Percentiles rank a stretch among this genome's conserved stretches.
Evolutionary conservation across 2,329 filamentous ascomycete genomes (phyloP).

Genomic region (Daldinia sp.): DNA sequence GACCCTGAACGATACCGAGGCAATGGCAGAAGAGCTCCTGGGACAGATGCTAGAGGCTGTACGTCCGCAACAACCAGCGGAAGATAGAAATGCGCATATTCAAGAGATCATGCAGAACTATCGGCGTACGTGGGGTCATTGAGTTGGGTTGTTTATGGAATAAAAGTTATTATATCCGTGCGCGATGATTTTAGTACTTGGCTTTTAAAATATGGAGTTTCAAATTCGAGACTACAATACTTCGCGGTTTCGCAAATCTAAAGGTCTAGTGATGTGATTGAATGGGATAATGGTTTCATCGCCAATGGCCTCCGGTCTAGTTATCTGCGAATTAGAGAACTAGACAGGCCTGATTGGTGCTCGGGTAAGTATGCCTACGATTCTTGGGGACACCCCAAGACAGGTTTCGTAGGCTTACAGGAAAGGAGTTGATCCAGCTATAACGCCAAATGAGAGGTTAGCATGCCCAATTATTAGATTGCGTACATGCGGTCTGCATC

Average conservation of each 20-base stretch:
- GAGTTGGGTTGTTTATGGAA: not conserved
- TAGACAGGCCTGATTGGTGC: slow-evolving; percentile 6
- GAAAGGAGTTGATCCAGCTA: not conserved
- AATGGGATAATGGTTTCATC: not conserved
- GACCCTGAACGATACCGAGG: slow-evolving; percentile 38
- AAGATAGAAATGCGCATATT: slow-evolving; percentile 23
- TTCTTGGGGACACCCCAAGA: not conserved
- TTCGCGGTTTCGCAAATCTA: not conserved
- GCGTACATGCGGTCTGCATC: slow-evolving; percentile 21
- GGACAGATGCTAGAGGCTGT: slow-evolving; percentile 39
- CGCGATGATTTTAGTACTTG: slow-evolving; percentile 6
- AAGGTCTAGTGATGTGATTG: not conserved
- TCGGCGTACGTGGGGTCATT: slow-evolving; percentile 17
- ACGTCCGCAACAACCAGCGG: slow-evolving; percentile 19
- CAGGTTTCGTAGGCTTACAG: slow-evolving; percentile 4
- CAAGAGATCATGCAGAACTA: slow-evolving; percentile 33
- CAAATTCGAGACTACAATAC: slow-evolving; percentile 4
- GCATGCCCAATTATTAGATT: slow-evolving; percentile 18
- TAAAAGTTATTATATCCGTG: slow-evolving; percentile 14
- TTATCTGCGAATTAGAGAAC: slow-evolving; percentile 6
- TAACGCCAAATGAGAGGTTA: slow-evolving; percentile 17
- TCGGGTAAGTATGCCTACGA: slow-evolving; percentile 2
- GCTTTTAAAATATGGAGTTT: not conserved
- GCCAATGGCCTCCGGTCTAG: not conserved
- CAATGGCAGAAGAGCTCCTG: slow-evolving; percentile 41